Evolutionary conservation across 2,329 filamentous ascomycete species (phyloP).

Genomic region (Fusarium globosum): DNA sequence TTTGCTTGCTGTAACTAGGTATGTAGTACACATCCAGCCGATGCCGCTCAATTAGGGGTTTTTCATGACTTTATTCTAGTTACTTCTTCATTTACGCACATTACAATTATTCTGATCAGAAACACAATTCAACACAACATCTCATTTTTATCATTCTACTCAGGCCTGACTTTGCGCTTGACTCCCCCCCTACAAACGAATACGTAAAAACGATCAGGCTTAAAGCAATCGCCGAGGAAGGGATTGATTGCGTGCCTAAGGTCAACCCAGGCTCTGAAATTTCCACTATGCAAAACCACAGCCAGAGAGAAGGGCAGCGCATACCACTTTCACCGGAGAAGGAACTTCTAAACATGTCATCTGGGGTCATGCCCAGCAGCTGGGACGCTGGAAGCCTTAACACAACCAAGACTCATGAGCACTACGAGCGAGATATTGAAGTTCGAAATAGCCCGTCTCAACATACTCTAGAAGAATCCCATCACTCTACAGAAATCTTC

Average conservation of each 20-base stretch:
- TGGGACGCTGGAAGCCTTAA: conserved; percentile 2
- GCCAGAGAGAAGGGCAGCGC: conserved; percentile 7
- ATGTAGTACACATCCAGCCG: background rate
- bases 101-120: background rate
- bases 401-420: conserved; percentile 11
- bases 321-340: conserved; percentile 29
- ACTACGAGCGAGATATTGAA: conserved; percentile 4
- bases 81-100: background rate
- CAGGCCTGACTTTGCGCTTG: conserved; percentile 23
- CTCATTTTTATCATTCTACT: background rate
- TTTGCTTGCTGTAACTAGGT: background rate
- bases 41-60: background rate
- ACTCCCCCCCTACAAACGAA: conserved; percentile 20
- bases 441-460: background rate
- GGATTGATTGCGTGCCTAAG: background rate
- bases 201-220: conserved; percentile 1
- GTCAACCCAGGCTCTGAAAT: background rate
- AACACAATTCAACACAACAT: background rate
- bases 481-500: background rate
- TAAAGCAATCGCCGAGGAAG: background rate
- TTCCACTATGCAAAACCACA: conserved; percentile 4
- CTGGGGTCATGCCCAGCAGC: conserved; percentile 15
- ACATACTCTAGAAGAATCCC: conserved; percentile 21
- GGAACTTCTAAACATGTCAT: conserved; percentile 22
- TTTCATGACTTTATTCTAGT: background rate